Base-by-base conservation (phyloP, 2,329 filamentous ascomycete genomes). In the Balansia obtecta region DNA sequence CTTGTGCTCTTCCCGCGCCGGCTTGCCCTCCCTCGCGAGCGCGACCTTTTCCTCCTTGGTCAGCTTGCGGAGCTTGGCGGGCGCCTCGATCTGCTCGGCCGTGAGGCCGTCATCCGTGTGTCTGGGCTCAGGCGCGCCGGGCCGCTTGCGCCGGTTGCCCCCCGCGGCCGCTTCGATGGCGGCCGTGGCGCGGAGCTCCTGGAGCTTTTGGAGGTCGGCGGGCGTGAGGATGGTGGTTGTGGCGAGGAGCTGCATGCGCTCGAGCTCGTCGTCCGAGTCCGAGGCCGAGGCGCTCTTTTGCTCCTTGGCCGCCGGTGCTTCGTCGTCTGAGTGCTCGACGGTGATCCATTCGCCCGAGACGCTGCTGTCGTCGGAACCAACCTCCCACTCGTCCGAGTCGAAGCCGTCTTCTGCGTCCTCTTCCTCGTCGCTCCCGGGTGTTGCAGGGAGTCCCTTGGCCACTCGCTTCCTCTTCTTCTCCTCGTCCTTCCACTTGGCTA, bases 161-260 rank as follows among this genome's bases (percentile, higher is more conserved):
- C 71, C 75, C 63, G 79, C 69, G 46, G 72, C 74, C 54, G 86
- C 83, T 55, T 85, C 80, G 45, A 97, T 71, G 37, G 80, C 78
- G 18, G 88, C 81, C 42, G 85, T 74, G 46, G 86, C 74, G 45
- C 88, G 86, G 22, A 98, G 82, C 68, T 96, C 91, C 54, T 88
- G 82, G 18, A 98, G 83, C 66, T 97, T 97, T 58, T 87, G 84
- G n/a, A 97, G 78, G 67, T 98, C 93, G 12, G 93, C 93, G 0
- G 93, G 93, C 0, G 93, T 98, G 54, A 98, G 82, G 56, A 98
- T 94, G 46, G 87, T 85, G 2, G 88, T 95, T 0, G 88, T 95
- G n/a, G 90, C 90, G 42, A 96, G 80, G 60, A 82, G 88, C 12
- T 84, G 82, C 56, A 82, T 77, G 54, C 73, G 70, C 50, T 72